These are phyloP conservation scores for Xylariaceae sp. DNA, from an alignment of 2,329 filamentous ascomycete species.

Conservation along the genomic window DNA sequence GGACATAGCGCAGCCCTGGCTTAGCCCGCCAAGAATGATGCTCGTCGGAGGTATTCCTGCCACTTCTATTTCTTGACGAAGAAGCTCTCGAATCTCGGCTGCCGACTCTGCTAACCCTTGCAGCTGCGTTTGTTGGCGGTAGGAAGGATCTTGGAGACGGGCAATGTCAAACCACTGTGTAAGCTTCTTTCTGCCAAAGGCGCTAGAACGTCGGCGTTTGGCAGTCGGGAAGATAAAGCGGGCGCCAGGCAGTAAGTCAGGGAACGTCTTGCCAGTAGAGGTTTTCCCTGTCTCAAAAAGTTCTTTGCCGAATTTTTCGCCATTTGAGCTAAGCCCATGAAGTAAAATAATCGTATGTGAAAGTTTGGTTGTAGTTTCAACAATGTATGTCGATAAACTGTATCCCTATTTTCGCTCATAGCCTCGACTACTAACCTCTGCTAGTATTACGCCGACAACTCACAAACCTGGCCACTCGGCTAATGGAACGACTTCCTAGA, in stretches of 20 bases:
- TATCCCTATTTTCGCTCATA: too few species aligned
- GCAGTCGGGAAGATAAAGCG: slow-evolving; percentile 61
- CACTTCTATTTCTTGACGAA: slow-evolving; percentile 42
- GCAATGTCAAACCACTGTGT: slow-evolving; percentile 60
- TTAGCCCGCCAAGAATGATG: slow-evolving; percentile 57
- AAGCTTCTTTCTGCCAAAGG: slow-evolving; percentile 49
- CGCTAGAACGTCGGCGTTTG: slow-evolving; percentile 48
- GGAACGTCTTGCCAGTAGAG: slow-evolving; percentile 34
- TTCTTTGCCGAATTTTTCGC: slow-evolving; percentile 40
- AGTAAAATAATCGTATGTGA: slow-evolving; percentile 30
- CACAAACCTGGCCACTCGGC: too few species aligned
- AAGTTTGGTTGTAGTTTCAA: slow-evolving; percentile 30
- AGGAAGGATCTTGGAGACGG: slow-evolving; percentile 46
- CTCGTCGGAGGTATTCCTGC: slow-evolving; percentile 40
- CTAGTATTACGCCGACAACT: too few species aligned
- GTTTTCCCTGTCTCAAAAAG: slow-evolving; percentile 39
- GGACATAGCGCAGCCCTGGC: slow-evolving; percentile 57
- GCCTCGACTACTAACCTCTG: too few species aligned
- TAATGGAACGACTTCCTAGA: too few species aligned
- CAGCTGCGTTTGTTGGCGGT: slow-evolving; percentile 50
- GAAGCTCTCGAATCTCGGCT: slow-evolving; percentile 42
- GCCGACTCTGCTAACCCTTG: slow-evolving; percentile 51
- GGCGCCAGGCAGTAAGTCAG: slow-evolving; percentile 45
- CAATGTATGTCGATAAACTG: slow-evolving; percentile 27
- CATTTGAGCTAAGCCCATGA: slow-evolving; percentile 31